Percentiles rank a stretch among this genome's conserved stretches.
Evolutionary conservation across 352 stramenopile genomes (phyloP).

Genomic region (Phytophthora crassamura): DNA sequence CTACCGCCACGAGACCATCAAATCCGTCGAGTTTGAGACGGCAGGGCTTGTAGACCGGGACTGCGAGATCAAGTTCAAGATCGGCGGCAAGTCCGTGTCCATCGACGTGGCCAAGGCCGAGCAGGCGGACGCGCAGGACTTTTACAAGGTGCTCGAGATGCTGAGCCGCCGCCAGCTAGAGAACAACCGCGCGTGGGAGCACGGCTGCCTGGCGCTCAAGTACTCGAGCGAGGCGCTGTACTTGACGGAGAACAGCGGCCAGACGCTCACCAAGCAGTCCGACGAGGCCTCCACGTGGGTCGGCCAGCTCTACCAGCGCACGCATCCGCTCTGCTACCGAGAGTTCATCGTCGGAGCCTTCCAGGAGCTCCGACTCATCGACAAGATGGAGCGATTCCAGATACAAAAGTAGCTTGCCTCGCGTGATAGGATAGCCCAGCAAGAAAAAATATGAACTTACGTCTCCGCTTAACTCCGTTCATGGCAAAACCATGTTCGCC

Average conservation of each 20-base stretch:
- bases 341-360: constrained; percentile 56
- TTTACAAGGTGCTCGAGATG: constrained; percentile 67
- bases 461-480: neutral
- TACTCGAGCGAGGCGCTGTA: constrained; percentile 50
- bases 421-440: neutral
- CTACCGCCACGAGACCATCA: constrained; percentile 43
- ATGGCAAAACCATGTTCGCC: neutral
- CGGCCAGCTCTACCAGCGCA: constrained; percentile 50
- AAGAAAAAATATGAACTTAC: constrained; percentile 12
- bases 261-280: constrained; percentile 50
- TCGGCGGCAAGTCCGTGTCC: constrained; percentile 46
- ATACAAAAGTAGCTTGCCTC: constrained; percentile 18
- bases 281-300: constrained; percentile 58
- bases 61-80: constrained; percentile 67
- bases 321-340: constrained; percentile 60
- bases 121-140: constrained; percentile 34
- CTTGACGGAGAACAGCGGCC: constrained; percentile 49
- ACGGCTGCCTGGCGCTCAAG: constrained; percentile 51
- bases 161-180: constrained; percentile 49
- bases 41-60: constrained; percentile 57
- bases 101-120: constrained; percentile 64
- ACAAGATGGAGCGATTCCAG: constrained; percentile 46
- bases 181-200: constrained; percentile 54
- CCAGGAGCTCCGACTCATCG: constrained; percentile 38
- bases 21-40: constrained; percentile 55